Evolutionary conservation across 225 moss, liverwort and hornwort species (phyloP), one percentile per base, ranked within the genome.

Genomic region (Takakia lepidozioides): DNA sequence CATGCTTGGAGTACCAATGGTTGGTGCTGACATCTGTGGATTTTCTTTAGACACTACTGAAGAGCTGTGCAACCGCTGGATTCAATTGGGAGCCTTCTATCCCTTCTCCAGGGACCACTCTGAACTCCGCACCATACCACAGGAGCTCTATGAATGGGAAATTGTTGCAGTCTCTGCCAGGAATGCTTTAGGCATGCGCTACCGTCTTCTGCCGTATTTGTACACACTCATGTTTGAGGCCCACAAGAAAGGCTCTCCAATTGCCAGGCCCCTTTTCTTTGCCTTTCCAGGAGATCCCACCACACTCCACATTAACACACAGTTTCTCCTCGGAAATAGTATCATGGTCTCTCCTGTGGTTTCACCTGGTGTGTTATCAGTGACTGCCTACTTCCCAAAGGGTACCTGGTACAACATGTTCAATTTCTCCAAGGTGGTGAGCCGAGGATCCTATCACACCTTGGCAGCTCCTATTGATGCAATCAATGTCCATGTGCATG

Each of bases 1-100:
- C 0, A 45, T 87, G 64, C 82, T 92, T 21, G 92, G 87, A 0
- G 67, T 92, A 2, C 87, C 92, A 0, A 92, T 92, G 92, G 82
- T 85, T 19, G 92, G 92, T 0, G 76, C 92, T 3, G 92, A 92
- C 34, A 84, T 87, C 0, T 92, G 92, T 4, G 92, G 87, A 0
- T 92, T 87, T 32, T 65, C 64, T 0, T 73, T 68, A 4, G 68
- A 84, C 37, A 87, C 92, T 0, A 92, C 82, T 0, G 87, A 92
- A 58, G 87, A 92, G 65, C 76, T 84, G 23, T 92, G 87, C 53
- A 23, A 38, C 24, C 59, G 84, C 2, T 92, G 87, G 92, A 84
- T 92, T 61, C 68, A 92, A 25, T 41, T 80, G 22, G 92, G 92
- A 3, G 92, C 84, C 0, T 92, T 92, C 45, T 84, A 92, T 11